Evolutionary conservation across 2,329 filamentous ascomycete species (phyloP).

Genomic region (Diaporthe longicolla): DNA sequence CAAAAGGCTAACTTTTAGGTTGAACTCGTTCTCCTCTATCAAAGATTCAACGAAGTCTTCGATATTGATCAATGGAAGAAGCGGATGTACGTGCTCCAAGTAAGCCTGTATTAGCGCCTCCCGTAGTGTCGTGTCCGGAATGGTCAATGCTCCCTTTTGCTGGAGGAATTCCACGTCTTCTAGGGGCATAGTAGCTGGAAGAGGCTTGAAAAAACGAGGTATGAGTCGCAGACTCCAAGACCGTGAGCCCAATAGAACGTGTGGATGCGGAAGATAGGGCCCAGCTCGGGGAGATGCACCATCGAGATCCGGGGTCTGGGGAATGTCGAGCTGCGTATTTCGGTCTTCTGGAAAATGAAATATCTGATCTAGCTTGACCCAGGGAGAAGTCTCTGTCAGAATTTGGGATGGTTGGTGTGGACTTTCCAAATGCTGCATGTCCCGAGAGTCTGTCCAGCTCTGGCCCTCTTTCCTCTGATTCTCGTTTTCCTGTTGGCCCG

Average conservation of each 20-base stretch:
- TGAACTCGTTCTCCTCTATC: neutral
- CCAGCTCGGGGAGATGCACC: neutral
- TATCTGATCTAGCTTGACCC: neutral
- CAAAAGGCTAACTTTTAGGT: neutral
- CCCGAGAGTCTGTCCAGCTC: neutral
- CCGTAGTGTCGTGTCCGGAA: neutral
- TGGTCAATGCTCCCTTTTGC: neutral
- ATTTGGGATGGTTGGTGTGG: neutral
- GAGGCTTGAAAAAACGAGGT: neutral
- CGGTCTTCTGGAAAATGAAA: neutral
- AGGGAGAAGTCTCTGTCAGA: neutral
- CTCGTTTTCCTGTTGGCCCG: neutral
- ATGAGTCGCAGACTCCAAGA: neutral
- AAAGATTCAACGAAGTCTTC: neutral
- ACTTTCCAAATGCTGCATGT: neutral
- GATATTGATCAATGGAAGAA: neutral
- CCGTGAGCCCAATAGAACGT: neutral
- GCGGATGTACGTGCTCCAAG: neutral
- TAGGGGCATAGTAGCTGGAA: neutral
- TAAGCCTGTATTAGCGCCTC: neutral
- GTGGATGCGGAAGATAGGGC: neutral
- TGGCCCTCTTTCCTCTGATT: neutral
- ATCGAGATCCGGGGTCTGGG: neutral
- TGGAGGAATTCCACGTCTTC: neutral
- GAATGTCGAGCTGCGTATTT: neutral